phyloP scores from a whole-genome alignment of 2,329 filamentous ascomycete genomes.

The Macrophomina pseudophaseolina region DNA sequence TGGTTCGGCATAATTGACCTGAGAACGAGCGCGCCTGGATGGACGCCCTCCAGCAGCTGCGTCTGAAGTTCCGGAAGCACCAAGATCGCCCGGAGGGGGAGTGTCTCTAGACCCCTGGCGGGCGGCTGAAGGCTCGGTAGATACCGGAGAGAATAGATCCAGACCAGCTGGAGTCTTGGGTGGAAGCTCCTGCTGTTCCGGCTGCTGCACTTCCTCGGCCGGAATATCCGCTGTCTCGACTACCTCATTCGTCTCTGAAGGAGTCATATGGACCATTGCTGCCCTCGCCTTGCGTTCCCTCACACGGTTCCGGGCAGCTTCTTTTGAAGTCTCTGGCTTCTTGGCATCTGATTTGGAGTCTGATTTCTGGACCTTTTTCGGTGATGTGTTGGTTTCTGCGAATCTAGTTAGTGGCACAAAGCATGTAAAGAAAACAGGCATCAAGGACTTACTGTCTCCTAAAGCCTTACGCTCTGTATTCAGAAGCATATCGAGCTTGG shows the following conservation, averaged over 20 bases:
- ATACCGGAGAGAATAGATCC: slow-evolving; percentile 51
- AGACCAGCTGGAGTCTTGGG: slow-evolving; percentile 45
- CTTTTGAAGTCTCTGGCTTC: slow-evolving; percentile 20
- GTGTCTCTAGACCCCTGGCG: slow-evolving; percentile 12
- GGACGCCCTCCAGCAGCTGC: slow-evolving; percentile 36
- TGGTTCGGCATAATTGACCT: slow-evolving; percentile 57
- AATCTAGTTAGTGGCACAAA: background rate
- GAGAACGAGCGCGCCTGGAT: slow-evolving; percentile 51
- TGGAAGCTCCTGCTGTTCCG: slow-evolving; percentile 35
- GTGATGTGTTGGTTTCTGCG: slow-evolving; percentile 44
- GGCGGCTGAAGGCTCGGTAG: slow-evolving; percentile 45
- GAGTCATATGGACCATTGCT: slow-evolving; percentile 20
- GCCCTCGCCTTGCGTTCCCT: slow-evolving; percentile 29
- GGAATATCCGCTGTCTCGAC: slow-evolving; percentile 13
- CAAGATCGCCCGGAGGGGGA: background rate
- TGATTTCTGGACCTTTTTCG: slow-evolving; percentile 32
- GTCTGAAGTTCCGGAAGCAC: background rate
- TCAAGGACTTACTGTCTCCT: slow-evolving; percentile 45
- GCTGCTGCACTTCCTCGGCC: background rate
- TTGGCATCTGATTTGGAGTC: slow-evolving; percentile 30
- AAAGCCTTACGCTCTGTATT: slow-evolving; percentile 44
- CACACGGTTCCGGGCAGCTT: slow-evolving; percentile 20
- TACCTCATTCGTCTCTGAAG: background rate
- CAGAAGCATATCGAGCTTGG: slow-evolving; percentile 5
- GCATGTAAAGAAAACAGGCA: background rate